Base-by-base conservation (phyloP, 2,329 filamentous ascomycete genomes). In the Magnaporthiopsis rhizophila region DNA sequence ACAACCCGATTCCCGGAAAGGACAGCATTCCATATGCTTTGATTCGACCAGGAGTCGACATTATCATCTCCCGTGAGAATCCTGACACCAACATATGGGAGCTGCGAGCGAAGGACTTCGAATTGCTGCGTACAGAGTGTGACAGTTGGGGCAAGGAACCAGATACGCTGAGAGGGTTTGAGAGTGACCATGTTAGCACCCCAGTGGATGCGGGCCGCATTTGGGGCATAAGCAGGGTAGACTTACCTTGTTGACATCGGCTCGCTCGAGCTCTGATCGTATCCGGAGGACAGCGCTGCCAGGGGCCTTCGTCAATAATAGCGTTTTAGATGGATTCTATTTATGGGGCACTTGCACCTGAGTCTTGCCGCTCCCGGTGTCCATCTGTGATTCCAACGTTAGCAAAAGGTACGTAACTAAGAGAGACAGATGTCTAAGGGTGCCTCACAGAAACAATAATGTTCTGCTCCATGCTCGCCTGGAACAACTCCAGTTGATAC, bases 311-410 rank as follows among this genome's bases (percentile, higher is more conserved):
- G 60, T 50, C 59, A 7, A 8, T n/a, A 50, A 8, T 26, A 45
- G 61, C 50, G 58, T 50, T 53, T 7, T n/a, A 38, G 38, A 63
- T 28, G 45, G 24, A 62, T 56, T 18, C 12, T 28, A 18, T 32
- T 18, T n/a, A 38, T 45, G 53, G 60, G 58, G 13, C 21, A 75
- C 82, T 75, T 81, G 91, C 89, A 92, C 84, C 68, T 89, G 86
- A 3, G 90, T 92, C 73, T 93, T 93, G 2, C 90, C 90, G 67
- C 85, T 91, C 1, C 90, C 90, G 0, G 90, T 93, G 67, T 90
- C 89, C 89, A 92, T 92, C 88, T 89, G 66, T 64, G 15, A 18
- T 4, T 18, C 3, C 18, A 57, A 34, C 38, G 28, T 36, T 24
- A 62, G 45, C 15, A 26, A 13, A 21, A 7, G 32, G 21, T 6